Conservation (phyloP, 1,139 yeast genomes). For the Hemisphaericaspora subhashii region DNA sequence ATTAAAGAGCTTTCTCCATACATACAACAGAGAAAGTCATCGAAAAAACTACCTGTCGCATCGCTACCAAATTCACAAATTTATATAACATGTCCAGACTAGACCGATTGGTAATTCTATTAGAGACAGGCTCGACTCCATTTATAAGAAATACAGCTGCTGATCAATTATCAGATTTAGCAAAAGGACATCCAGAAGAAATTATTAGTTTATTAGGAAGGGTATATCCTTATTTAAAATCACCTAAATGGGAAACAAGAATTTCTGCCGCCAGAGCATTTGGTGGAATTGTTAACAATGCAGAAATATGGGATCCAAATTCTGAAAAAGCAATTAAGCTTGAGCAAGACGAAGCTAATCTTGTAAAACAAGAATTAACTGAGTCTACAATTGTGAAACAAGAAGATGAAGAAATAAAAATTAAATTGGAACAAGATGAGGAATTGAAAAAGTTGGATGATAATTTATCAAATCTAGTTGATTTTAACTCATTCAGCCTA, state of each 20-base stretch:
- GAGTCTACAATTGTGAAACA: conserved; percentile 21
- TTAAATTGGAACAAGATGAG: conserved; percentile 46
- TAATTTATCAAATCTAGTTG: conserved; percentile 47
- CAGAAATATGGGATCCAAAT: conserved; percentile 86
- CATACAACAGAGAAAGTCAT: conserved; percentile 1
- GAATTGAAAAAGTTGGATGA: conserved; percentile 50
- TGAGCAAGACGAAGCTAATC: conserved; percentile 19
- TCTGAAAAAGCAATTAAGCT: conserved; percentile 25
- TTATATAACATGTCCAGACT: conserved; percentile 47
- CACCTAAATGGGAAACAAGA: conserved; percentile 94
- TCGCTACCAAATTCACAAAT: conserved; percentile 2
- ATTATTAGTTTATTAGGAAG: conserved; percentile 78
- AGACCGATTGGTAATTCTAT: conserved; percentile 72
- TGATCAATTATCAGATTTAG: conserved; percentile 92
- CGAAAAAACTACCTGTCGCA: background rate
- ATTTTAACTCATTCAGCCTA: conserved; percentile 65
- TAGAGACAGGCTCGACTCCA: conserved; percentile 95
- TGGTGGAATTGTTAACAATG: conserved; percentile 86
- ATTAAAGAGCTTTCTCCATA: too few species aligned
- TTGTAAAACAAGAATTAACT: conserved; percentile 21
- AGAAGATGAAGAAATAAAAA: conserved; percentile 26
- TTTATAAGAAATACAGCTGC: conserved; percentile 96
- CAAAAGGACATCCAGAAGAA: conserved; percentile 94
- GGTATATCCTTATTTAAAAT: conserved; percentile 84
- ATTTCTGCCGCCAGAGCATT: conserved; percentile 93